Percentiles rank a stretch among this genome's conserved stretches.
Evolutionary conservation across 2,329 filamentous ascomycete species (phyloP).

Genomic region (Colletotrichum tropicale): DNA sequence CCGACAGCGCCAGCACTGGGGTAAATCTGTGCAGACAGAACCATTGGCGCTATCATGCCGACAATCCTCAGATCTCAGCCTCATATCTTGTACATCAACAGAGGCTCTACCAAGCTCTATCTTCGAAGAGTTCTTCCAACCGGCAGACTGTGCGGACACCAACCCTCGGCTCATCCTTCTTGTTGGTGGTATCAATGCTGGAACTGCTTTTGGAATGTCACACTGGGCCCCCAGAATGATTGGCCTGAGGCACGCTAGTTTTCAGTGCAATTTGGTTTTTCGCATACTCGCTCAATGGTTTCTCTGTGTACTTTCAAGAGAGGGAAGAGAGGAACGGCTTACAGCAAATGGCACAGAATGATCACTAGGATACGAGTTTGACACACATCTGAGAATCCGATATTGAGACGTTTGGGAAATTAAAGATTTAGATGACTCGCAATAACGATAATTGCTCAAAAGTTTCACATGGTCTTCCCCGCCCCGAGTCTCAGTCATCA

Average conservation of each 20-base stretch:
- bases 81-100: neutral
- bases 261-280: neutral
- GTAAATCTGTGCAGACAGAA: neutral
- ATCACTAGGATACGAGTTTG: neutral
- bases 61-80: neutral
- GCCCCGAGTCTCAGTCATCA: neutral
- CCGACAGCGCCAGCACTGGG: neutral
- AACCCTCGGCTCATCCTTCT: neutral
- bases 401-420: neutral
- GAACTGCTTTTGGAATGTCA: neutral
- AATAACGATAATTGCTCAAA: neutral
- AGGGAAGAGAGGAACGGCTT: neutral
- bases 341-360: neutral
- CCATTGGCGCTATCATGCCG: neutral
- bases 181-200: neutral
- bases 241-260: too few species aligned
- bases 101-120: too few species aligned
- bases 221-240: neutral
- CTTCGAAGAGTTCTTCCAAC: neutral
- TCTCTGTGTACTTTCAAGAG: neutral
- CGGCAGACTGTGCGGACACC: neutral
- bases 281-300: neutral
- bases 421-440: neutral
- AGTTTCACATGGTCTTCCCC: neutral
- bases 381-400: neutral